These are phyloP conservation scores for Cryphonectria naterciae DNA, from an alignment of 2,329 filamentous ascomycete species.

Conservation along the genomic window DNA sequence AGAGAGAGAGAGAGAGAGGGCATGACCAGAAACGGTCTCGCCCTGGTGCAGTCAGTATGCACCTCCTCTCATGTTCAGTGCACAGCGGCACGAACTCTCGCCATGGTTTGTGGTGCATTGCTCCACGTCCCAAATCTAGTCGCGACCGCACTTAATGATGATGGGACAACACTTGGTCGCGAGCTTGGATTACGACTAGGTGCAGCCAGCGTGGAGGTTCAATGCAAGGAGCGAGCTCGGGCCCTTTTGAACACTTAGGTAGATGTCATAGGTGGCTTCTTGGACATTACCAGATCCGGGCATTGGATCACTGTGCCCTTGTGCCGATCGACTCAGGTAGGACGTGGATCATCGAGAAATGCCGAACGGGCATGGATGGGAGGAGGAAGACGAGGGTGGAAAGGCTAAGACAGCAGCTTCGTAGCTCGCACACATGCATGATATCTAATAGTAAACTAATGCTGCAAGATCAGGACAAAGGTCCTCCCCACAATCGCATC, in stretches of 20 bases:
- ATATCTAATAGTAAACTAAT: conserved; percentile 3
- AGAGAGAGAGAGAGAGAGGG: neutral
- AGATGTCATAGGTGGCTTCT: neutral
- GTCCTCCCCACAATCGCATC: neutral
- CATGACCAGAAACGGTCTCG: neutral
- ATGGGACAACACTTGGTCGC: neutral
- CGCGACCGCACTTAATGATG: neutral
- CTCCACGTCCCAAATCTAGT: neutral
- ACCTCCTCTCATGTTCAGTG: neutral
- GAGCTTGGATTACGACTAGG: neutral
- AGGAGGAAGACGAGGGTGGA: neutral
- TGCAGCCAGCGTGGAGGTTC: neutral
- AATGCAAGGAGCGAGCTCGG: neutral
- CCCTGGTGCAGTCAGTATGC: neutral
- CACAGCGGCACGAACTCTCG: neutral
- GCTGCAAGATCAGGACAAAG: neutral
- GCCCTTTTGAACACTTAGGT: neutral
- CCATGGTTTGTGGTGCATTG: neutral
- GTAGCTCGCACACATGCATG: neutral
- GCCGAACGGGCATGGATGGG: neutral
- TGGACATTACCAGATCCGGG: neutral
- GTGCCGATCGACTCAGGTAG: neutral
- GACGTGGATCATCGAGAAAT: neutral
- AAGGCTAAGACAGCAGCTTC: neutral
- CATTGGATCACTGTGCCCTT: neutral